These are phyloP conservation scores for Bruguiera hainesii DNA, from an alignment of 441 rosid genomes.

Conservation along the genomic window DNA sequence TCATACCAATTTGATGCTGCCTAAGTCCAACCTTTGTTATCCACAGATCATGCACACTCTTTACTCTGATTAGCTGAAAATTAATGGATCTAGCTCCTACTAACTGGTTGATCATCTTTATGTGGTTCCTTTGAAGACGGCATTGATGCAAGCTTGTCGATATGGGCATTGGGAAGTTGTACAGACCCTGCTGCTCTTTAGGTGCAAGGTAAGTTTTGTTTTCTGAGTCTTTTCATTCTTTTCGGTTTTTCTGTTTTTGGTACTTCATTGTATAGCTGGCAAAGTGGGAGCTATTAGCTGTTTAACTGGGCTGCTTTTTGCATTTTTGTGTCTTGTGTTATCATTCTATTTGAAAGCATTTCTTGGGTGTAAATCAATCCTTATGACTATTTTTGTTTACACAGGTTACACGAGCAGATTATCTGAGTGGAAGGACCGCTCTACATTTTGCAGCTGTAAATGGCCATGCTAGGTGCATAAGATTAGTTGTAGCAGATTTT, in stretches of 20 bases:
- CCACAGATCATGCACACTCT: too few species aligned
- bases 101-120: not conserved
- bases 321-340: not conserved
- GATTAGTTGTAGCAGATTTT: slow-evolving; percentile 86
- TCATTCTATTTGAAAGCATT: not conserved
- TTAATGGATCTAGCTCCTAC: slow-evolving; percentile 13
- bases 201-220: slow-evolving; percentile 75
- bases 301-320: too few species aligned
- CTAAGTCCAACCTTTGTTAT: too few species aligned
- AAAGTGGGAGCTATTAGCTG: too few species aligned
- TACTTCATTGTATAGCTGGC: too few species aligned
- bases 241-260: too few species aligned
- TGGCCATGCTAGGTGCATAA: slow-evolving; percentile 89
- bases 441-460: slow-evolving; percentile 90
- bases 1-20: too few species aligned
- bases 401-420: slow-evolving; percentile 87
- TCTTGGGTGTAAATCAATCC: not conserved
- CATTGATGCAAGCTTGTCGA: slow-evolving; percentile 98
- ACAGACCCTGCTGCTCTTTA: slow-evolving; percentile 80
- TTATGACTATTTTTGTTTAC: slow-evolving; percentile 4
- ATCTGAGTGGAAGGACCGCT: slow-evolving; percentile 91
- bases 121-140: slow-evolving; percentile 48
- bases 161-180: slow-evolving; percentile 98
- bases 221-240: not conserved
- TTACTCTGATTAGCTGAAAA: not conserved